Evolutionary conservation across 208 protist species (phyloP), one percentile per base, ranked within the genome.

Genomic region (Blechomonas ayalai): DNA sequence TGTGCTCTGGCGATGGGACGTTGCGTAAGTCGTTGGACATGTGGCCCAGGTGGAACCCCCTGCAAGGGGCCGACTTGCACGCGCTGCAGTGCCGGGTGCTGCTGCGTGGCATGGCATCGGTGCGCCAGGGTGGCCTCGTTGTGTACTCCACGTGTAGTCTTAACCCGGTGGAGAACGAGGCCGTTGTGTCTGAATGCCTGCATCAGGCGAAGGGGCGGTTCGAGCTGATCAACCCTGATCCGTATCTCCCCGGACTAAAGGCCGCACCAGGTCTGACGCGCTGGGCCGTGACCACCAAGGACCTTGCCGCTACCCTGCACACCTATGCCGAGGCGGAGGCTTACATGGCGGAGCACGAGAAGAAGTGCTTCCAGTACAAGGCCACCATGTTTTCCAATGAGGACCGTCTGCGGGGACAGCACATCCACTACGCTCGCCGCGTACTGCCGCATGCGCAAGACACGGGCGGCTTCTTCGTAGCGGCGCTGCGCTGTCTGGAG

Each of bases 401-500:
- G 22, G 64, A 65, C 37, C 41, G 51, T 9, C 65, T 92, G 1
- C 10, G 47, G 42, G 38, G 48, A 31, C 79, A 91, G 57, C 63
- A 90, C 43, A 85, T 97, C 7, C 62, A 90, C 32, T 69, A 66
- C 22, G 70, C 81, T 27, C 69, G 95, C 27, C 84, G 96, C 18
- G 58, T 98, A 5, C 61, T 97, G 39, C 95, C 96, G 12, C 95
- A 98, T 50, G 32, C 75, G n/a, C 91, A 97, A 59, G 82, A 98
- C 68, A 97, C 93, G 13, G 96, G 96, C 24, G 96, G 95, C 35
- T 98, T 98, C 73, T 98, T 98, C 63, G 67, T 98, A 13, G 92
- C 95, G 0, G 82, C 91, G 20, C 52, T 98, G 59, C 58, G 72
- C 26, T 90, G 81, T 48, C 54, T 92, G 5, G 38, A 49, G 35